These are phyloP conservation scores for Aureobasidium lini DNA, from an alignment of 2,329 filamentous ascomycete species.

Conservation along the genomic window DNA sequence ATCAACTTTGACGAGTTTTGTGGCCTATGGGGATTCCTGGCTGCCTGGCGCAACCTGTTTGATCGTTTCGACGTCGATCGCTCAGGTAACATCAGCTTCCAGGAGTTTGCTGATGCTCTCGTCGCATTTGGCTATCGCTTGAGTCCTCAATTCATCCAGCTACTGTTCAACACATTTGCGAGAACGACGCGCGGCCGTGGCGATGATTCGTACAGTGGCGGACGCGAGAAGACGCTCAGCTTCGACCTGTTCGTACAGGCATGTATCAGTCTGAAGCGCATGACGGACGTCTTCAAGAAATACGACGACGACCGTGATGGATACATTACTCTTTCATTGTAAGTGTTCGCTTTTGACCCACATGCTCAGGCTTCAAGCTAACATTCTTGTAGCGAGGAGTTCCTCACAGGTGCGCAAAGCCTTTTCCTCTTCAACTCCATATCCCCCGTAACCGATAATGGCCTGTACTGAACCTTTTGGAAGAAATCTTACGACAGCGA, in stretches of 20 bases:
- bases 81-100: conserved; percentile 75
- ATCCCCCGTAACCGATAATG: conserved; percentile 43
- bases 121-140: conserved; percentile 88
- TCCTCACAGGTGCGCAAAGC: conserved; percentile 48
- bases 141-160: conserved; percentile 71
- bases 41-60: conserved; percentile 88
- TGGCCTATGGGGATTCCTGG: conserved; percentile 90
- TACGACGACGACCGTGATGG: conserved; percentile 96
- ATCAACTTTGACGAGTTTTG: conserved; percentile 97
- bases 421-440: conserved; percentile 49
- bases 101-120: conserved; percentile 84
- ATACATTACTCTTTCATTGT: conserved; percentile 57
- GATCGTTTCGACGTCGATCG: conserved; percentile 89
- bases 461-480: conserved; percentile 36
- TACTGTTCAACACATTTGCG: conserved; percentile 86
- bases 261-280: conserved; percentile 91
- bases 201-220: conserved; percentile 23
- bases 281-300: conserved; percentile 99
- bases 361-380: conserved; percentile 3
- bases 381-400: conserved; percentile 38
- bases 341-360: conserved; percentile 25
- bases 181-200: conserved; percentile 28
- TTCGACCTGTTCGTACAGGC: conserved; percentile 98
- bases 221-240: conserved; percentile 33
- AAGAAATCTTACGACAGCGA: conserved; percentile 14